Evolutionary conservation across 495 filamentous ascomycete genomes (phyloP), one percentile per base, ranked within the genome.

Genomic region (Penicillium bovifimosum): DNA sequence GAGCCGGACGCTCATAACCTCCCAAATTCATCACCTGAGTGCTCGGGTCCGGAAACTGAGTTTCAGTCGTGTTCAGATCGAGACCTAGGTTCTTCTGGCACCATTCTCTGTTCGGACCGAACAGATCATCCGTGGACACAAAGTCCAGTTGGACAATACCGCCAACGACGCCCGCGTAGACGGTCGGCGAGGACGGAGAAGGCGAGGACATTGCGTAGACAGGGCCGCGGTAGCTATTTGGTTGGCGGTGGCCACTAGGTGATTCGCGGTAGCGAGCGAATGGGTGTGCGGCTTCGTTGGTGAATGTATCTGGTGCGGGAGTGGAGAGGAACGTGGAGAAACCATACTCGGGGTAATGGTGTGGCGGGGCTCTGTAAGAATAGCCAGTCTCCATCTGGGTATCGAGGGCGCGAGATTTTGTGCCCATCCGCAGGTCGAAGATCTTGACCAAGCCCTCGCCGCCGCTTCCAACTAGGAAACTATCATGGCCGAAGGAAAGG

Each of bases 401-500:
- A 16, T 73, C 59, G 29, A 65, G 68, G 44, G 73, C 69, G 49
- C 53, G 67, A 63, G 77, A 80, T 5, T 65, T 69, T 7, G 74
- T 78, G 9, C 66, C 62, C 69, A 83, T 73, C 33, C 85, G 80
- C 31, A 88, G 62, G 58, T 88, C 83, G 52, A 86, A 88, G 2
- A 86, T 60, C 55, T 86, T 87, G 8, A 88, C 62, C 13, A 84
- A 58, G 38, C 75, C 76, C 57, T 85, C 76, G 9, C 73, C 73
- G 9, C 75, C 74, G 1, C 74, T 74, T 14, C 84, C 85, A 14
- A 76, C 78, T 11, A 86, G 52, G 53, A 88, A 78, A 6, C 75
- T 69, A 54, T 85, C 74, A 17, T 75, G 70, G 10, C 76, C 77
- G 53, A 85, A 70, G 0, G 79, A 65, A 2, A 77, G 74, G 9